Evolutionary conservation across 495 filamentous ascomycete genomes (phyloP).

Genomic region (Aspergillus saccharolyticus): DNA sequence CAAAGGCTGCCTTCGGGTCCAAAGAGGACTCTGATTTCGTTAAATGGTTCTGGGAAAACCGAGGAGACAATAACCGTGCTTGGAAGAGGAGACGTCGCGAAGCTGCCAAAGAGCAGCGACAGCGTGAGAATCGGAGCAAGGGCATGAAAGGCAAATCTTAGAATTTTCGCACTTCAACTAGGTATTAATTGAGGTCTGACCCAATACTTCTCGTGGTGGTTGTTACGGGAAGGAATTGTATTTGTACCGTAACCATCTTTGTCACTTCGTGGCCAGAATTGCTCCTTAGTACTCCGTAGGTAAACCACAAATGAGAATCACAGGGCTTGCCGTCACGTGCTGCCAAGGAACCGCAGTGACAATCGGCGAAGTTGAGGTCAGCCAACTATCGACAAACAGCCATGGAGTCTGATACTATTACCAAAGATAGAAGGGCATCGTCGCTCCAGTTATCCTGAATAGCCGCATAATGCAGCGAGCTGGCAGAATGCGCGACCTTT

Average conservation of each 20-base stretch:
- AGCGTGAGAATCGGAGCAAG: constrained; percentile 72
- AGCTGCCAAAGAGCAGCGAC: constrained; percentile 77
- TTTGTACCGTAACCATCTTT: too few relatives aligned
- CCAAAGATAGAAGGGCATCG: neutral
- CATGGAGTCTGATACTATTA: neutral
- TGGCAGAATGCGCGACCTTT: constrained; percentile 9
- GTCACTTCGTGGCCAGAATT: too few relatives aligned
- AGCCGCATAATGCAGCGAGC: constrained; percentile 9
- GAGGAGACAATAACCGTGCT: constrained; percentile 81
- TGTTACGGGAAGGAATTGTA: neutral
- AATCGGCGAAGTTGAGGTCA: neutral
- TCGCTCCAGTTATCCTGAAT: neutral
- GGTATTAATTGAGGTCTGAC: too few relatives aligned
- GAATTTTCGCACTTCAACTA: neutral
- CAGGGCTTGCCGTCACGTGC: constrained; percentile 6
- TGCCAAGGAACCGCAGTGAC: constrained; percentile 9
- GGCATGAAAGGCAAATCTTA: constrained; percentile 44
- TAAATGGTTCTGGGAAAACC: constrained; percentile 88
- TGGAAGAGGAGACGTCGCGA: constrained; percentile 86
- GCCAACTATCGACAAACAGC: neutral
- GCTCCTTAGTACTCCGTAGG: too few relatives aligned
- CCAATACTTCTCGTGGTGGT: too few relatives aligned
- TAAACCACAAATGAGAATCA: too few relatives aligned
- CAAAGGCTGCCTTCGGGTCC: constrained; percentile 25
- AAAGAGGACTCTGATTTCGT: constrained; percentile 65